A percentile compares a stretch with the other conserved stretches of the same genome.
Conservation (phyloP, 208 protist genomes). For the Leishmania gerbilli region DNA sequence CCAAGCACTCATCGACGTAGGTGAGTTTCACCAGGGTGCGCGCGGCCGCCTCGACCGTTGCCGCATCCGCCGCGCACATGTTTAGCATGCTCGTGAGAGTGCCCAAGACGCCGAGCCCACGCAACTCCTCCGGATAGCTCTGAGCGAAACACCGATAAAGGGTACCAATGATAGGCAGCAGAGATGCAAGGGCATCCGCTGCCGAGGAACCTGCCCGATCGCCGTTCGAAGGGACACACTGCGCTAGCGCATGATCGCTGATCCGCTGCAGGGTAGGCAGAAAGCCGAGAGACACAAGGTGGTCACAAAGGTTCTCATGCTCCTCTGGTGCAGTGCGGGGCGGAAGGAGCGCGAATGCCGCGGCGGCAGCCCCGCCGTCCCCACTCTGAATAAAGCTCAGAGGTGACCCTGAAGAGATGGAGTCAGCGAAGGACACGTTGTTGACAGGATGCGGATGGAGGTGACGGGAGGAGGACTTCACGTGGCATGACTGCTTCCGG, state of each 20-base stretch:
- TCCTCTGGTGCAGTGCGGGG: background rate
- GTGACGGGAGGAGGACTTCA: background rate
- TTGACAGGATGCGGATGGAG: background rate
- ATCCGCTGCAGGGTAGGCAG: conserved; percentile 40
- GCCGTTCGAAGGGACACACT: background rate
- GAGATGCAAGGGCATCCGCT: background rate
- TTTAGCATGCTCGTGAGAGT: conserved; percentile 49
- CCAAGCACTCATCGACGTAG: conserved; percentile 57
- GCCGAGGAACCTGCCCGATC: background rate
- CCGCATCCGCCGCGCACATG: conserved; percentile 22
- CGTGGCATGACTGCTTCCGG: background rate
- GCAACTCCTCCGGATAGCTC: conserved; percentile 15
- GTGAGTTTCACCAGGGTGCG: conserved; percentile 71
- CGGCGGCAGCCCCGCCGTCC: background rate
- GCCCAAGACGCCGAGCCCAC: conserved; percentile 20
- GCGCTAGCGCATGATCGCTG: conserved; percentile 14
- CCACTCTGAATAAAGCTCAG: conserved; percentile 9
- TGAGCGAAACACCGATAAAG: conserved; percentile 25
- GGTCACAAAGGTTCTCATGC: conserved; percentile 24
- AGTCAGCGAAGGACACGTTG: background rate
- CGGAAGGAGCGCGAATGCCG: too few species aligned
- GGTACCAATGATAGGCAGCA: conserved; percentile 9
- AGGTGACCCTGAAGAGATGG: conserved; percentile 10
- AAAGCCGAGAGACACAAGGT: conserved; percentile 42
- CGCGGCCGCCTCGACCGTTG: conserved; percentile 57